A percentile compares a stretch with the other conserved stretches of the same genome.
phyloP scores from a whole-genome alignment of 2,329 filamentous ascomycete species.

The Alternaria consortialis region DNA sequence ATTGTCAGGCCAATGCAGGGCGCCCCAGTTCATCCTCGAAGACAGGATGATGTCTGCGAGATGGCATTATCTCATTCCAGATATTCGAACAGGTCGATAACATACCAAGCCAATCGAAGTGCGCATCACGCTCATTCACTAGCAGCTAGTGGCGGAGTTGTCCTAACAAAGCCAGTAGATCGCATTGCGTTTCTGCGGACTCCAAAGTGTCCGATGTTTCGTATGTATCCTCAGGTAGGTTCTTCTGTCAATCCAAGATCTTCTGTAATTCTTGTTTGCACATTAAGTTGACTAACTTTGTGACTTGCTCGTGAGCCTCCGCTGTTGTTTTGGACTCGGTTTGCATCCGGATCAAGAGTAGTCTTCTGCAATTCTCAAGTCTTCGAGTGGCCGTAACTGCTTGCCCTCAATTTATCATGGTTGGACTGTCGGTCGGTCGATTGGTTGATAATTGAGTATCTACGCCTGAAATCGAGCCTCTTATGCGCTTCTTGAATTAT shows the following conservation, averaged over 20 bases:
- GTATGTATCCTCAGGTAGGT: constrained; percentile 1
- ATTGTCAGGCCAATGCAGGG: not conserved
- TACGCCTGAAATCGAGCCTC: not conserved
- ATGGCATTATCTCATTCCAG: not conserved
- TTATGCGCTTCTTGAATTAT: not conserved
- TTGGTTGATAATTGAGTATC: not conserved
- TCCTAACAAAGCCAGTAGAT: not conserved
- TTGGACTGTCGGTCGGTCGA: no score
- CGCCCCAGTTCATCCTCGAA: not conserved
- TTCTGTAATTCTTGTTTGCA: constrained; percentile 1
- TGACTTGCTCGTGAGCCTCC: not conserved
- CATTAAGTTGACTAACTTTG: not conserved
- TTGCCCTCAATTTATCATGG: no score
- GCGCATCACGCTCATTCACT: not conserved
- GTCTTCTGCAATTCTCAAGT: not conserved
- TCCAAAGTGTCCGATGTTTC: not conserved
- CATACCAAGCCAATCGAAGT: constrained; percentile 3
- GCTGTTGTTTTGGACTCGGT: not conserved
- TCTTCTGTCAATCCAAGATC: constrained; percentile 1
- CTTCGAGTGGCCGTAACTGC: not conserved
- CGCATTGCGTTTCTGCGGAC: not conserved
- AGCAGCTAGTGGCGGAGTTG: constrained; percentile 1
- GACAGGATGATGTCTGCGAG: not conserved
- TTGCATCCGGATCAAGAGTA: not conserved
- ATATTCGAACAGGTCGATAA: not conserved